phyloP scores from a whole-genome alignment of 169 alveolate species.

The Plasmodium sp. region DNA sequence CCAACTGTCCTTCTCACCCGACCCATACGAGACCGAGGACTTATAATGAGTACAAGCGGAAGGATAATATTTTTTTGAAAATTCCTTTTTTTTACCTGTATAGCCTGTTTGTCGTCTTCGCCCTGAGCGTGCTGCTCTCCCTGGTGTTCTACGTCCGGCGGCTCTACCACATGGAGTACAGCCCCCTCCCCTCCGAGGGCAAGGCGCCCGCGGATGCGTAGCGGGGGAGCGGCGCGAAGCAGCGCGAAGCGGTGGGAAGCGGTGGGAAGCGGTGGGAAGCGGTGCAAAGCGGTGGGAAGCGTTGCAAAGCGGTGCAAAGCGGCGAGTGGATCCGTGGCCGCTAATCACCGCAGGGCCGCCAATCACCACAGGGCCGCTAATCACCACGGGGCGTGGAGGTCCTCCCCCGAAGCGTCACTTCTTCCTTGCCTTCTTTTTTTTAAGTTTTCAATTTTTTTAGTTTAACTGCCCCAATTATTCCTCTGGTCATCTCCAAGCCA shows the following conservation, averaged over 20 bases:
- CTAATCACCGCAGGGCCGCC: too few species aligned
- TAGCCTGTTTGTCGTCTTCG: slow-evolving; percentile 6
- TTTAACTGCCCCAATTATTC: background rate
- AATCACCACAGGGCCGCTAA: too few species aligned
- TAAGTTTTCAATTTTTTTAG: background rate
- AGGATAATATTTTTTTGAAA: slow-evolving; percentile 33
- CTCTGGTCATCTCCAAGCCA: background rate
- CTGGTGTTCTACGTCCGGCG: slow-evolving; percentile 20
- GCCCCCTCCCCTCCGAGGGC: background rate
- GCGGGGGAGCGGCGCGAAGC: background rate
- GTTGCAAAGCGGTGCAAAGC: too few species aligned
- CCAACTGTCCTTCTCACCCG: slow-evolving; percentile 52
- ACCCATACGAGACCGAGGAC: slow-evolving; percentile 60
- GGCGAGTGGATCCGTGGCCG: too few species aligned
- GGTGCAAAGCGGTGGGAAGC: background rate
- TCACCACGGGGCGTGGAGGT: background rate
- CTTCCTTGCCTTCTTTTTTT: background rate
- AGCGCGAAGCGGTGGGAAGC: background rate
- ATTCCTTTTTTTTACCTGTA: slow-evolving; percentile 32
- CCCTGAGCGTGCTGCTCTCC: slow-evolving; percentile 17
- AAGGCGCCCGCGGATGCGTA: background rate
- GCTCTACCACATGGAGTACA: background rate
- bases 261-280: background rate
- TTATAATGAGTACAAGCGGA: slow-evolving; percentile 61
- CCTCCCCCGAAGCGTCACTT: background rate